Percentiles rank a stretch among this genome's conserved stretches.
Conservation (phyloP, 192 early-diverging fungal genomes). For the Entomortierella chlamydospora region DNA sequence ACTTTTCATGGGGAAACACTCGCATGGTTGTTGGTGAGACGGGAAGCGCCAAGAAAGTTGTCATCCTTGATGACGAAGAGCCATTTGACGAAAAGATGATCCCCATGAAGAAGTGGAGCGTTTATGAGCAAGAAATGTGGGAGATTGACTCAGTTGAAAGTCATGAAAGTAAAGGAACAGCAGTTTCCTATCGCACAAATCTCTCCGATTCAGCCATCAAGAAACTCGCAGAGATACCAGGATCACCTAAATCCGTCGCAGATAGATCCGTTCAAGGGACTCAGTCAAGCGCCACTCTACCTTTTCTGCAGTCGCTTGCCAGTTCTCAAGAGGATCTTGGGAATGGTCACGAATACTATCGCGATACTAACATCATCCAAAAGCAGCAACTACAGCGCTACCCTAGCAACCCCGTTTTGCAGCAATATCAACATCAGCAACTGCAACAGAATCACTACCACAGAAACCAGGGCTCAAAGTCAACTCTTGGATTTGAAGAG, state of each 20-base stretch:
- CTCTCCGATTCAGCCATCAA: constrained; percentile 19
- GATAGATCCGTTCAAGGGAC: too few species aligned
- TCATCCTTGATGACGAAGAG: constrained; percentile 80
- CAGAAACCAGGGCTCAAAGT: constrained; percentile 23
- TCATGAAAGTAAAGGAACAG: constrained; percentile 62
- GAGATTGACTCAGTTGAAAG: constrained; percentile 67
- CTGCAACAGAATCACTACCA: constrained; percentile 6
- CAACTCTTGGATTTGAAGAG: constrained; percentile 29
- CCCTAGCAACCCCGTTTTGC: constrained; percentile 13
- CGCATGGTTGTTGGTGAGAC: constrained; percentile 83
- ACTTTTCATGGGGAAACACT: constrained; percentile 99
- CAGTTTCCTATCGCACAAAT: constrained; percentile 53
- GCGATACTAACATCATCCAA: constrained; percentile 39
- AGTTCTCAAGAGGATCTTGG: constrained; percentile 34
- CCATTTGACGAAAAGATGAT: constrained; percentile 89
- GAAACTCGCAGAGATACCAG: not conserved
- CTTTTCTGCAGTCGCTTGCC: constrained; percentile 3
- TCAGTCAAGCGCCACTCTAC: too few species aligned
- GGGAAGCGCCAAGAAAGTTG: constrained; percentile 66
- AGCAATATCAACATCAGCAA: constrained; percentile 26
- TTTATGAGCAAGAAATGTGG: constrained; percentile 86
- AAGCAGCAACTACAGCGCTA: constrained; percentile 42
- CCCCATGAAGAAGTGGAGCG: constrained; percentile 88
- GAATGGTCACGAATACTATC: constrained; percentile 34
- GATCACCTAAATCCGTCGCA: constrained; percentile 5